phyloP scores from a whole-genome alignment of 2,329 filamentous ascomycete genomes.

The Cucurbitaria berberidis region DNA sequence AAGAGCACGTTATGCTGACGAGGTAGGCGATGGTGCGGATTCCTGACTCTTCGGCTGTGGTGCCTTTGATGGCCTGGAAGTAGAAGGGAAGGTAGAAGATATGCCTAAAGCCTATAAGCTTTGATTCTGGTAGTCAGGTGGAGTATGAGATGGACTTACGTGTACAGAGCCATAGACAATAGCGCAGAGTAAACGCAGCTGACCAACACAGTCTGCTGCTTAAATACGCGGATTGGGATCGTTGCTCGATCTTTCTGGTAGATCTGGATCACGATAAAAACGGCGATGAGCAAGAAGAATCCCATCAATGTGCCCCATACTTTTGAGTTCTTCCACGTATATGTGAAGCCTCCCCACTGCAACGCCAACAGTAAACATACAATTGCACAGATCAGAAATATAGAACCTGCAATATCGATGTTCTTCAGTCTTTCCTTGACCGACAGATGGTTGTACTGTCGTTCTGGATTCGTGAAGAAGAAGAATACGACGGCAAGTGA shows the following conservation, averaged over 20 bases:
- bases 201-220: constrained; percentile 43
- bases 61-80: constrained; percentile 54
- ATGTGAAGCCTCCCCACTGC: constrained; percentile 51
- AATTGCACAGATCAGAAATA: constrained; percentile 43
- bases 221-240: constrained; percentile 42
- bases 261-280: constrained; percentile 50
- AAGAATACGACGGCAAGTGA: constrained; percentile 41
- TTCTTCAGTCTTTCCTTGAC: constrained; percentile 46
- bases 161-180: constrained; percentile 48
- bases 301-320: constrained; percentile 59
- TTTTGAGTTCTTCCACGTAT: constrained; percentile 56
- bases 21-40: constrained; percentile 46
- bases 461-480: constrained; percentile 39
- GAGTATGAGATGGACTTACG: constrained; percentile 22
- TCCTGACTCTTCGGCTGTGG: constrained; percentile 46
- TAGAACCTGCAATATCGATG: constrained; percentile 42
- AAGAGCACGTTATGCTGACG: constrained; percentile 34
- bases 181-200: constrained; percentile 44
- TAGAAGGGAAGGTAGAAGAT: constrained; percentile 51
- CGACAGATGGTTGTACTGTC: constrained; percentile 34
- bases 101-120: too few species aligned
- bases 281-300: constrained; percentile 54
- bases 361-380: constrained; percentile 44
- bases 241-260: constrained; percentile 39
- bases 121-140: too few species aligned